Evolutionary conservation across 768 basidiomycete genomes (phyloP), one percentile per base, ranked within the genome.

Genomic region (Podaxis sp.): DNA sequence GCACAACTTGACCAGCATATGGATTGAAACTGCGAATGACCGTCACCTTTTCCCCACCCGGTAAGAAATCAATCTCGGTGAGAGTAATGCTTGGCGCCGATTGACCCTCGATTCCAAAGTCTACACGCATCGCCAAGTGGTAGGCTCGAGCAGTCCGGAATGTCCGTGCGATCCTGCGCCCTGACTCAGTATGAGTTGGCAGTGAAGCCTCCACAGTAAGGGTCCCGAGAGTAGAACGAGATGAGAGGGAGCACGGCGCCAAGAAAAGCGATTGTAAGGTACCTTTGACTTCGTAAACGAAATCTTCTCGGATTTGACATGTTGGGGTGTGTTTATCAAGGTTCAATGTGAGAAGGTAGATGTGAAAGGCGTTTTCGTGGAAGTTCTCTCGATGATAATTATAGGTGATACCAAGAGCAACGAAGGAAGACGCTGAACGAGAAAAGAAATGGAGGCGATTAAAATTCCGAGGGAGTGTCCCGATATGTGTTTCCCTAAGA

Each of bases 1-100:
- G 5, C 25, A 53, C 36, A 25, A 47, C 23, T 21, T 54, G 59
- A 14, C 59, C 59, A 53, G 42, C 23, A 36, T 60, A 60, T 9
- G 59, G 59, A 13, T 53, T 38, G 36, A 54, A 60, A 28, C 25
- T 27, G 10, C 40, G 25, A 32, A 60, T 46, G 23, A 23, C 32
- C 7, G 10, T 25, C 23, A 21, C 23, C 9, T 23, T 7, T 21
- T 21, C 14, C 11, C 36, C 6, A 9, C 21, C 16, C 7, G 35
- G 11, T 14, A 36, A 13, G 7, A 50, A 18, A 23, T 50, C 47
- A 9, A 57, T 10, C 13, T 57, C 47, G 13, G 32, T 50, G 21
- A 50, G 28, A 18, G n/a, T 44, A 27, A 57, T 57, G 28, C 42
- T 57, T n/a, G 57, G 35, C 10, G 46, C n/a, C 23, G 18, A 13